Evolutionary conservation across 2,329 filamentous ascomycete genomes (phyloP).

Genomic region (Botrytis medusae): DNA sequence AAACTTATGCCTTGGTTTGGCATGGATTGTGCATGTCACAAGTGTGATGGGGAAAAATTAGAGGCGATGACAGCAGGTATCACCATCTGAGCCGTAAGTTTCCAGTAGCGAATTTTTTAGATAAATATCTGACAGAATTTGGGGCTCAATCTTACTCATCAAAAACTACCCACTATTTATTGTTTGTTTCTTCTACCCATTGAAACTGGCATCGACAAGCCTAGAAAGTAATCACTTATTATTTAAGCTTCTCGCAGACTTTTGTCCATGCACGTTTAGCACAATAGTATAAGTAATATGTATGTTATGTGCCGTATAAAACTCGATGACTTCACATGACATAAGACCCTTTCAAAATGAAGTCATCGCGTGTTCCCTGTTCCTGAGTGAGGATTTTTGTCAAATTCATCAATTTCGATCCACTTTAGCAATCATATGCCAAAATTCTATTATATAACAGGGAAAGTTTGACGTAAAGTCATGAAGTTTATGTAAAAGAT

Average conservation of each 20-base stretch:
- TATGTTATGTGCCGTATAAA: too few relatives aligned
- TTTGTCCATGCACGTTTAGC: not conserved
- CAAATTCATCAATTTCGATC: not conserved
- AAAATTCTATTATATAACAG: not conserved
- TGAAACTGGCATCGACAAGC: not conserved
- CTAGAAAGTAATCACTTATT: not conserved
- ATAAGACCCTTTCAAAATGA: not conserved
- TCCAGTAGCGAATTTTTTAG: not conserved
- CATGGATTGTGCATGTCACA: constrained; percentile 22
- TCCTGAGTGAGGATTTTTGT: not conserved
- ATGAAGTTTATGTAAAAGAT: not conserved
- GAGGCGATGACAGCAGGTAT: not conserved
- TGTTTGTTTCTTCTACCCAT: not conserved
- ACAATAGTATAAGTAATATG: not conserved
- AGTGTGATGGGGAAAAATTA: constrained; percentile 13
- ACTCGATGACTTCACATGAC: not conserved
- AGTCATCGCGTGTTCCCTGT: not conserved
- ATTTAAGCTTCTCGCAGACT: not conserved
- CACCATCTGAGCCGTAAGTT: not conserved
- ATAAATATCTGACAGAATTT: not conserved
- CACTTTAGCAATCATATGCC: not conserved
- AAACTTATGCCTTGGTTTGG: constrained; percentile 26
- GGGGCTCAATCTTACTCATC: not conserved
- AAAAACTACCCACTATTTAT: not conserved
- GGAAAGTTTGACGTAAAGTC: not conserved